Evolutionary conservation across 805 yeast genomes (phyloP), one percentile per base, ranked within the genome.

Genomic region (Metschnikowia shivogae): DNA sequence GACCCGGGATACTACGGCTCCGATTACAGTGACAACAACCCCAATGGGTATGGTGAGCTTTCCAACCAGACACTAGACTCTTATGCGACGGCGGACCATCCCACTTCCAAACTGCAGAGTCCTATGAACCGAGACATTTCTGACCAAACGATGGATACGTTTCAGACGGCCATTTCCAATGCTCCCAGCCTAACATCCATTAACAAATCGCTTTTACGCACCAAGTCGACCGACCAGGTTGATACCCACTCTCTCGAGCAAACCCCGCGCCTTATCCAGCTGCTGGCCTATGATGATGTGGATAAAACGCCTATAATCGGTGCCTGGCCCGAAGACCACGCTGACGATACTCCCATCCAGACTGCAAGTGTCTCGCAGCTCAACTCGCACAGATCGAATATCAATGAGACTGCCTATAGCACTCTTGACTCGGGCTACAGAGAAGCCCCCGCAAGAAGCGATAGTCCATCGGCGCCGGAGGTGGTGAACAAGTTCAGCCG

Each of bases 401-500:
- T 34, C 14, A 31, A 28, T 19, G 39, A 27, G 12, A 20, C 30
- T 11, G 8, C 41, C 14, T 27, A 41, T 10, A 36, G 41, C n/a
- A 33, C 28, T 10, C 32, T 42, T 10, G 27, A 47, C n/a, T 26
- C 47, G 11, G 50, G 51, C 29, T 46, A 44, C 33, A 37, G 47
- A 30, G 49, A 42, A 20, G 17, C 38, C 27, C 11, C 28, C 13
- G 39, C 28, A 11, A 26, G 36, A n/a, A 42, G 33, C 10, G 41
- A 13, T 9, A 31, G 22, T 26, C 32, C 26, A n/a, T 20, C 33
- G 11, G 64, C 60, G 38, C 64, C 62, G 41, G 63, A 61, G 31
- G 56, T 71, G 24, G 61, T 65, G 34, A 47, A 50, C 5, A 68
- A 68, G 46, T 72, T 72, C 46, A 64, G 65, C 39, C 38, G 76